Base-by-base conservation (phyloP, 768 basidiomycete genomes). In the Strobilomyces dryophilus region DNA sequence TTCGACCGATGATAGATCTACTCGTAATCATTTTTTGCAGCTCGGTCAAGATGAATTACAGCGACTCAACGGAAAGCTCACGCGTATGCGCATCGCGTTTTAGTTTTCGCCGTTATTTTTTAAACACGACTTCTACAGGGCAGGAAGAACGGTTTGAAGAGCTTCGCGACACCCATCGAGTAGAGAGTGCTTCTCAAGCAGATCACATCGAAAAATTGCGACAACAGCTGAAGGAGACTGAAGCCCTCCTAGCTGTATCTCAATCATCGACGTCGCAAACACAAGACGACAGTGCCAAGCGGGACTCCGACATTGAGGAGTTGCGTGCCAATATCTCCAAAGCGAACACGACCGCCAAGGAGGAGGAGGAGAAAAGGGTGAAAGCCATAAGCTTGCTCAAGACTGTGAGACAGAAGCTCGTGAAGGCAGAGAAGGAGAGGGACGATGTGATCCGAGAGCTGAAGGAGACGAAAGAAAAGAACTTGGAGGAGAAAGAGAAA, bases 351-450 rank as follows among this genome's bases (percentile, higher is more conserved):
- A 51, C 75, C 10, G 86, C 84, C 6, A 97, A 91, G 67, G 95
- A 98, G 55, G 97, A 98, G 66, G 97, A 98, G 68, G 97, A 99
- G 71, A 98, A 99, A 71, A 84, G 95, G 12, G 82, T 85, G 18
- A 99, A 98, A 64, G 95, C 95, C 0, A 88, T 98, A 58, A 87
- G 85, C 47, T 73, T 98, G 26, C 75, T 99, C 52, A 98, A 98
- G 72, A 93, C 93, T 2, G 91, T 98, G n/a, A 75, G 97, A 51
- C 87, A 93, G 71, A 99, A 98, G 69, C 74, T 95, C n/a, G 92
- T 98, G 27, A 98, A 93, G 65, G 86, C 92, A 6, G 95, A 98
- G 71, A 94, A 93, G 74, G 93, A 95, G 21, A 82, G 82, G 60
- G 94, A 98, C 35, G 93, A 95, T 53, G 76, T 80, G 0, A 53